These are phyloP conservation scores for Neopestalotiopsis sp. DNA, from an alignment of 2,329 filamentous ascomycete species.

Conservation along the genomic window DNA sequence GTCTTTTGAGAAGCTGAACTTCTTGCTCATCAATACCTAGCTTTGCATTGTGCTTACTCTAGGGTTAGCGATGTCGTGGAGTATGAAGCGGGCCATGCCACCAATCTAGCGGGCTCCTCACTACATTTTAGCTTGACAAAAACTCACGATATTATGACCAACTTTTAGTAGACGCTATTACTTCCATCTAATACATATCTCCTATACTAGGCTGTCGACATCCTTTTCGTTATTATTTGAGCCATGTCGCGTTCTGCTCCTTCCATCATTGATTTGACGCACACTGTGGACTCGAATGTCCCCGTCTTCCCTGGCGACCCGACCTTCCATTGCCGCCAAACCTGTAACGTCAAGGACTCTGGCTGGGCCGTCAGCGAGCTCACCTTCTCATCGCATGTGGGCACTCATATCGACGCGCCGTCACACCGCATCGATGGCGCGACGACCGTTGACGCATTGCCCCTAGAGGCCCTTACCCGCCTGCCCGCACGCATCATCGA, in stretches of 20 bases:
- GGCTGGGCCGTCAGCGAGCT: constrained; percentile 11
- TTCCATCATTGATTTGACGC: neutral
- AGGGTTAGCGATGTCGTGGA: too few relatives aligned
- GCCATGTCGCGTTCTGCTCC: neutral
- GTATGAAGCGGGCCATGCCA: too few relatives aligned
- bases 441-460: neutral
- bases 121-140: too few relatives aligned
- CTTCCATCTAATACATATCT: neutral
- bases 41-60: too few relatives aligned
- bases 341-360: neutral
- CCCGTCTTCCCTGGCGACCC: constrained; percentile 9
- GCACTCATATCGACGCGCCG: constrained; percentile 5
- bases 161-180: too few relatives aligned
- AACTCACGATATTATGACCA: too few relatives aligned
- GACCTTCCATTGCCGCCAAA: constrained; percentile 7
- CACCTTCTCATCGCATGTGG: constrained; percentile 5
- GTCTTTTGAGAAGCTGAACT: too few relatives aligned
- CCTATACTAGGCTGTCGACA: neutral
- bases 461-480: neutral
- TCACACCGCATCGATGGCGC: constrained; percentile 6
- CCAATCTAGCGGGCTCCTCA: too few relatives aligned
- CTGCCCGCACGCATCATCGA: neutral
- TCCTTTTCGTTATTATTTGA: too few relatives aligned
- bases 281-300: constrained; percentile 1
- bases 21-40: too few relatives aligned